These are phyloP conservation scores for Phytophthora citricola DNA, from an alignment of 352 stramenopile species.

Conservation along the genomic window DNA sequence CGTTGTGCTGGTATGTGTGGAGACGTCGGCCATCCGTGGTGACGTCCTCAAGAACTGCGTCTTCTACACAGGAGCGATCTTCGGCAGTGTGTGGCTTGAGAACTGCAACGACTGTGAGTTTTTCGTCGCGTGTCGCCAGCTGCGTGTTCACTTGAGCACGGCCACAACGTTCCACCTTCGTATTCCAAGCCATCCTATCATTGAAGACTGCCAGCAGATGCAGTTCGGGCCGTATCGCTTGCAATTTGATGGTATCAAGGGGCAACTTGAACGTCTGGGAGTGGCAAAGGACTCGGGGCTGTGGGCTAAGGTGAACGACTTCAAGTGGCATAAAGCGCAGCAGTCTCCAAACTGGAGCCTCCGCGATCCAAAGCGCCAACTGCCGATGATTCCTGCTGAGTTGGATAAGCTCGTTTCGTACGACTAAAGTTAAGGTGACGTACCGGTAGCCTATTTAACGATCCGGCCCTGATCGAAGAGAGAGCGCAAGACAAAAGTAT, in stretches of 20 bases:
- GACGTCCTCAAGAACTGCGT: constrained; percentile 72
- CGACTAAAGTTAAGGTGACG: constrained; percentile 17
- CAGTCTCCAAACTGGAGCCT: constrained; percentile 89
- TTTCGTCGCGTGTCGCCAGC: constrained; percentile 82
- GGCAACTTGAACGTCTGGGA: constrained; percentile 65
- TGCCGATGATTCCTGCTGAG: constrained; percentile 43
- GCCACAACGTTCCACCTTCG: constrained; percentile 82
- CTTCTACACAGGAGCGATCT: constrained; percentile 82
- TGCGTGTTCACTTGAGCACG: constrained; percentile 84
- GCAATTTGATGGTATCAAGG: constrained; percentile 61
- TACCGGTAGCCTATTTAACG: constrained; percentile 32
- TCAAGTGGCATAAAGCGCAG: constrained; percentile 91
- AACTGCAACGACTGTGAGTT: constrained; percentile 81
- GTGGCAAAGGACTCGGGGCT: constrained; percentile 65
- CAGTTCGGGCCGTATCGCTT: constrained; percentile 83
- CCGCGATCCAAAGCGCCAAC: constrained; percentile 53
- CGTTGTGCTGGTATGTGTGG: constrained; percentile 65
- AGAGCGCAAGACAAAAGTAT: constrained; percentile 17
- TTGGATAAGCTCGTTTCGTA: constrained; percentile 49
- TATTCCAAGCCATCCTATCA: constrained; percentile 89
- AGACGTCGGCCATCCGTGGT: constrained; percentile 80
- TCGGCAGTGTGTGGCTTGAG: constrained; percentile 87
- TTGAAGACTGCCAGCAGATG: constrained; percentile 89
- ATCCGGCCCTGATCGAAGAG: constrained; percentile 10
- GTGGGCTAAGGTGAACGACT: constrained; percentile 92